A percentile compares a stretch with the other conserved stretches of the same genome.
Conservation (phyloP, 805 yeast species). For the Lipomyces kockii region DNA sequence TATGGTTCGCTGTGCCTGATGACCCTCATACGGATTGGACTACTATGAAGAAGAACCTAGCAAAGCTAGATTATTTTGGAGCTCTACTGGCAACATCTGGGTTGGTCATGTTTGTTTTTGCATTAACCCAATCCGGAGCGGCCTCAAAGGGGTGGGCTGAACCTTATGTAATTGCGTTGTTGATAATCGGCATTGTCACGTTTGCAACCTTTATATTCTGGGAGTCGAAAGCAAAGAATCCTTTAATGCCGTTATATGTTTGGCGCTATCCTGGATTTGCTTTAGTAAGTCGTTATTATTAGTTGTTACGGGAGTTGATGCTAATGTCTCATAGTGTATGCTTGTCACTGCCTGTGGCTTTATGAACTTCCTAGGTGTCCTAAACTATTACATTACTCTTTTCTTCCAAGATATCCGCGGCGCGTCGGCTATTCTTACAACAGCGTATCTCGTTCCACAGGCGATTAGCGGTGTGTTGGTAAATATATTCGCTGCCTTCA, state of each 20-base stretch:
- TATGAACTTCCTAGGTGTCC: slow-evolving; percentile 51
- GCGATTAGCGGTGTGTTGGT: slow-evolving; percentile 51
- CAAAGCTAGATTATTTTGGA: slow-evolving; percentile 52
- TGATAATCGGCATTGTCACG: slow-evolving; percentile 49
- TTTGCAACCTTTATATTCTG: slow-evolving; percentile 48
- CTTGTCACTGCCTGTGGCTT: slow-evolving; percentile 47
- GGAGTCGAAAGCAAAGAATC: slow-evolving; percentile 47
- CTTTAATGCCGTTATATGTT: slow-evolving; percentile 55
- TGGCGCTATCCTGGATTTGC: slow-evolving; percentile 51
- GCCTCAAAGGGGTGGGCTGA: slow-evolving; percentile 52
- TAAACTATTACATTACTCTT: slow-evolving; percentile 49
- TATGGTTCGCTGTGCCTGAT: slow-evolving; percentile 47
- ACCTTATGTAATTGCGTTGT: slow-evolving; percentile 52
- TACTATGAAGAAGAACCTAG: slow-evolving; percentile 46
- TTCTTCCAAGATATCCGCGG: slow-evolving; percentile 51
- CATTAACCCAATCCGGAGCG: slow-evolving; percentile 52
- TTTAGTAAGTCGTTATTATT: slow-evolving; percentile 38
- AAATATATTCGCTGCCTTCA: slow-evolving; percentile 53
- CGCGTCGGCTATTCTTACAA: slow-evolving; percentile 50
- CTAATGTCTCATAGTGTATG: slow-evolving; percentile 42
- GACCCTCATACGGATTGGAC: slow-evolving; percentile 43
- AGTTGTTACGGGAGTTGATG: not conserved
- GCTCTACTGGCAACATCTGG: slow-evolving; percentile 51
- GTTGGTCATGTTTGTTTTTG: slow-evolving; percentile 51
- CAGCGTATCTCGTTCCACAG: slow-evolving; percentile 53